phyloP scores from a whole-genome alignment of 2,329 filamentous ascomycete genomes.

The Ambrosiella xylebori region DNA sequence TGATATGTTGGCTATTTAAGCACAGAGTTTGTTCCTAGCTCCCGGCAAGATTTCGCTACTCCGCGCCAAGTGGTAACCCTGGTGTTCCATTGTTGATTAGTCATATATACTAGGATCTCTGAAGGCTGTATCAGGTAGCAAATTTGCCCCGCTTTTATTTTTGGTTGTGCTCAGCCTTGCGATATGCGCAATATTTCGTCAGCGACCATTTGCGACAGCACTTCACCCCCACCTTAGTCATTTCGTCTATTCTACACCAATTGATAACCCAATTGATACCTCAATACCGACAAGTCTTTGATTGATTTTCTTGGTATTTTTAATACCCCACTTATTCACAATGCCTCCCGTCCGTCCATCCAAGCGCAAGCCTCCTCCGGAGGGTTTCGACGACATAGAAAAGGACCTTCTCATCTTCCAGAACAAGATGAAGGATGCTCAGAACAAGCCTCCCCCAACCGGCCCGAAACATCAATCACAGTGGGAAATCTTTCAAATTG shows the following conservation, averaged over 20 bases:
- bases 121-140: slow-evolving; percentile 1
- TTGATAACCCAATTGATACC: no score
- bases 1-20: background rate
- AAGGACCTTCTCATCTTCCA: slow-evolving; percentile 70
- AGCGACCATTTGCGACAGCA: background rate
- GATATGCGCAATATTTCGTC: background rate
- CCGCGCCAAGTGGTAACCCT: background rate
- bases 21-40: background rate
- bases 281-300: no score
- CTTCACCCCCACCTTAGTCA: background rate
- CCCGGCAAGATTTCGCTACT: background rate
- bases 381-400: slow-evolving; percentile 77
- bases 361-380: slow-evolving; percentile 67
- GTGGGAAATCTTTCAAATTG: slow-evolving; percentile 97
- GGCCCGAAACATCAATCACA: slow-evolving; percentile 73
- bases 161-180: slow-evolving; percentile 9
- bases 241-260: background rate
- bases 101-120: background rate
- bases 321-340: background rate
- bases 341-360: slow-evolving; percentile 68
- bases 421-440: slow-evolving; percentile 90
- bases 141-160: slow-evolving; percentile 6
- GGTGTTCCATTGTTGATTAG: background rate
- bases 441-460: slow-evolving; percentile 71
- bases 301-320: background rate